Percentiles rank a stretch among this genome's conserved stretches.
Evolutionary conservation across 768 basidiomycete genomes (phyloP).

Genomic region (Pleurotus tuoliensis): DNA sequence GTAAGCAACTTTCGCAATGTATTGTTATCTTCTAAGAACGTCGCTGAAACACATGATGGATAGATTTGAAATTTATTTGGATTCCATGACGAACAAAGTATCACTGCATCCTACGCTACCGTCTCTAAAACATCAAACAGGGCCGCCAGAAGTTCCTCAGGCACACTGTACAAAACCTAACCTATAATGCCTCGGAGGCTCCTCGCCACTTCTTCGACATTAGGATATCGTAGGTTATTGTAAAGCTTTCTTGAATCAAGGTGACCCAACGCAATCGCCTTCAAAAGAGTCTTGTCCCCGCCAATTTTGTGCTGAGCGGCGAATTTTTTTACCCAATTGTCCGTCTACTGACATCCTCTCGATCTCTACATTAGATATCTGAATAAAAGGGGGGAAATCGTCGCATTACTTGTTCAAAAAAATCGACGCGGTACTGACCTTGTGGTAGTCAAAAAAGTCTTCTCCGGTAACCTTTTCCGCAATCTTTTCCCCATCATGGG

Average conservation of each 20-base stretch:
- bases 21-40: too few species aligned
- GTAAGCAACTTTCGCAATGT: too few species aligned
- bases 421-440: not conserved
- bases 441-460: conserved; percentile 11
- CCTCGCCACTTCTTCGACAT: conserved; percentile 20
- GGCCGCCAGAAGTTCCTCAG: not conserved
- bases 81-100: too few species aligned
- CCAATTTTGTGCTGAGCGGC: conserved; percentile 13
- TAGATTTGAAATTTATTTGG: too few species aligned
- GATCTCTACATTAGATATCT: not conserved
- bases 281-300: conserved; percentile 24
- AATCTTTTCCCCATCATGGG: conserved; percentile 21
- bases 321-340: not conserved
- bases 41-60: too few species aligned
- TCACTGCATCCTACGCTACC: too few species aligned
- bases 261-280: conserved; percentile 18
- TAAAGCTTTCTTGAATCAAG: conserved; percentile 27
- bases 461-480: conserved; percentile 19
- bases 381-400: not conserved
- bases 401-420: not conserved
- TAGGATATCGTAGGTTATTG: conserved; percentile 17
- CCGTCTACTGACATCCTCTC: not conserved
- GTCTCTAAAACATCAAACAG: not conserved
- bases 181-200: conserved; percentile 18
- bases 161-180: not conserved